Percentiles rank a stretch among this genome's conserved stretches.
Conservation (phyloP, 1,284 basidiomycete species). For the Somion occarium region DNA sequence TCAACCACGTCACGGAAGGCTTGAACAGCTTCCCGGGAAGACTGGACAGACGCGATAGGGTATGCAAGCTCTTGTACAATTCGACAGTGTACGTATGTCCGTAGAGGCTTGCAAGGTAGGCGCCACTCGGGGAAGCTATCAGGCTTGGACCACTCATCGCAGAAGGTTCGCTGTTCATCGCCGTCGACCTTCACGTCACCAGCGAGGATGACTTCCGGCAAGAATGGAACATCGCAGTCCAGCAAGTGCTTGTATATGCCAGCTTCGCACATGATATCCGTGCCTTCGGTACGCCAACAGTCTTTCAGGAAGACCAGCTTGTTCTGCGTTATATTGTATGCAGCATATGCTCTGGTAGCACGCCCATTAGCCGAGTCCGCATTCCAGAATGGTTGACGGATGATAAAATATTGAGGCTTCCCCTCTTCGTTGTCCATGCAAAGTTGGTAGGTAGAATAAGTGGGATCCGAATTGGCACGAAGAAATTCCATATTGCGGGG, state of each 20-base stretch:
- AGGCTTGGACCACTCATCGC: background rate
- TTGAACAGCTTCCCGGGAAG: background rate
- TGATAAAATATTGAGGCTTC: background rate
- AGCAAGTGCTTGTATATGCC: too few relatives aligned
- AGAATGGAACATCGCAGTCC: background rate
- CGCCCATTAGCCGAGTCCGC: background rate
- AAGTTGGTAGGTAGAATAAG: background rate
- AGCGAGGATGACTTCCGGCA: too few relatives aligned
- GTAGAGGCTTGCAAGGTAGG: too few relatives aligned
- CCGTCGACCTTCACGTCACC: too few relatives aligned
- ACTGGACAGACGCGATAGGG: background rate
- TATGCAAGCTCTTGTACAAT: background rate
- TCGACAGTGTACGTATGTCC: too few relatives aligned
- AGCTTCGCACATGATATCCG: background rate
- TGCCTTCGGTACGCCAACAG: background rate
- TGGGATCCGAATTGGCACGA: background rate
- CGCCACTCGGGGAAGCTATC: too few relatives aligned
- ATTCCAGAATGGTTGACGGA: background rate
- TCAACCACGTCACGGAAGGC: background rate
- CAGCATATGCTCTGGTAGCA: too few relatives aligned
- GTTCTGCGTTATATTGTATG: background rate
- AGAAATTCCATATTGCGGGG: background rate
- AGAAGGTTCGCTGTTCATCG: too few relatives aligned
- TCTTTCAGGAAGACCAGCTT: background rate
- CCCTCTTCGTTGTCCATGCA: background rate